Conservation (phyloP, 768 basidiomycete genomes). For the Phanerodontia chrysosporium region DNA sequence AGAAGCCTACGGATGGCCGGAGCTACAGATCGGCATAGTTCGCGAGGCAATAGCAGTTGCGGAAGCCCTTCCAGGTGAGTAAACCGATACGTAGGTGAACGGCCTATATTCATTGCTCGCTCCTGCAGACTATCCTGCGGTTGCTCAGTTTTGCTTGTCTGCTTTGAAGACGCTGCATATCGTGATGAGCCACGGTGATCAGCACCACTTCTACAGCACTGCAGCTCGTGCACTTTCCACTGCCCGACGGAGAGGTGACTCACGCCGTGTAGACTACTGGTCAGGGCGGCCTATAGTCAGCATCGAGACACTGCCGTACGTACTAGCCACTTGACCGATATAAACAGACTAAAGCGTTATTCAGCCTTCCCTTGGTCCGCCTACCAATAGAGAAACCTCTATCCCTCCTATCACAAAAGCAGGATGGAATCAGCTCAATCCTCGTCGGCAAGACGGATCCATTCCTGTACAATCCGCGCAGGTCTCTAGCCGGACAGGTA, state of each 20-base stretch:
- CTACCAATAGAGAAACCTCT: conserved; percentile 70
- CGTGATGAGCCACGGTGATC: conserved; percentile 71
- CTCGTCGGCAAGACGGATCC: conserved; percentile 64
- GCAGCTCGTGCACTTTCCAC: conserved; percentile 69
- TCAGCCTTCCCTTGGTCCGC: conserved; percentile 67
- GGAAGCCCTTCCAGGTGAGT: conserved; percentile 80
- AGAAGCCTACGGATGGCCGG: conserved; percentile 86
- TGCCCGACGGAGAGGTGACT: conserved; percentile 73
- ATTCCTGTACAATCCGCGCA: conserved; percentile 91
- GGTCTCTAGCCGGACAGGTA: conserved; percentile 54
- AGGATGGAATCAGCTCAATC: conserved; percentile 37
- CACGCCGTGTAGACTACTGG: conserved; percentile 80
- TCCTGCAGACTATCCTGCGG: conserved; percentile 68
- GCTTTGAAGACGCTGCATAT: conserved; percentile 70
- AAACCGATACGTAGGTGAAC: not conserved
- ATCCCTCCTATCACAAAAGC: conserved; percentile 44
- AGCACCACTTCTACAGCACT: conserved; percentile 72
- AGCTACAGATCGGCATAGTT: conserved; percentile 89
- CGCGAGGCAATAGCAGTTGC: conserved; percentile 90
- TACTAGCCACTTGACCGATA: conserved; percentile 14
- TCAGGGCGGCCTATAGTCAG: conserved; percentile 74
- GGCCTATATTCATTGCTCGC: not conserved
- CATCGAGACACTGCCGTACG: conserved; percentile 75
- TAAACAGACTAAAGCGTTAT: not conserved
- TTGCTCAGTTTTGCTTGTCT: conserved; percentile 88